Percentiles rank a stretch among this genome's conserved stretches.
These are phyloP conservation scores for Apiotrichum laibachii DNA, from an alignment of 1,284 basidiomycete species.

Conservation along the genomic window DNA sequence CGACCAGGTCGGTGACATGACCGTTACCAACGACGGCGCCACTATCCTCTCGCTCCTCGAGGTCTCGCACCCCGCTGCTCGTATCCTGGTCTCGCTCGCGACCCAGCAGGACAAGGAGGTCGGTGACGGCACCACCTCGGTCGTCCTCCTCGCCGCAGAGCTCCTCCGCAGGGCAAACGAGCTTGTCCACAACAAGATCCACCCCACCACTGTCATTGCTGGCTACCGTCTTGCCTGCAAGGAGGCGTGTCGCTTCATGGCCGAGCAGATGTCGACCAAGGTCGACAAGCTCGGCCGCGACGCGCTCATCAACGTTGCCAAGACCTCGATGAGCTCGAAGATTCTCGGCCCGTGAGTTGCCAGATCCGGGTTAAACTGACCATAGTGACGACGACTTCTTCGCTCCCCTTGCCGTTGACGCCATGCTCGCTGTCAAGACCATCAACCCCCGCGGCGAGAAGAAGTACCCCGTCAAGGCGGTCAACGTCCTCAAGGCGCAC, in stretches of 20 bases:
- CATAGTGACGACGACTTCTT: slow-evolving; percentile 94
- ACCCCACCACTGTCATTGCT: slow-evolving; percentile 98
- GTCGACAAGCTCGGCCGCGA: slow-evolving; percentile 89
- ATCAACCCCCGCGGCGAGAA: slow-evolving; percentile 92
- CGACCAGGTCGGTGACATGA: slow-evolving; percentile 99
- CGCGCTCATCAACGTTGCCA: slow-evolving; percentile 92
- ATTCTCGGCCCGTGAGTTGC: slow-evolving; percentile 85
- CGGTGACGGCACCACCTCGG: slow-evolving; percentile 97
- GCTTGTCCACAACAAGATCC: slow-evolving; percentile 96
- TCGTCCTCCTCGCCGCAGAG: slow-evolving; percentile 96
- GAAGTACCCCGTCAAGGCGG: slow-evolving; percentile 99
- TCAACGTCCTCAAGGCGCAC: slow-evolving; percentile 99
- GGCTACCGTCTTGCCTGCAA: slow-evolving; percentile 93
- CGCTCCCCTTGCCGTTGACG: slow-evolving; percentile 97
- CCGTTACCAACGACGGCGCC: slow-evolving; percentile 98
- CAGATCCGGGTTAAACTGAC: slow-evolving; percentile 4
- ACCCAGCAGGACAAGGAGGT: slow-evolving; percentile 99
- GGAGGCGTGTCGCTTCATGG: slow-evolving; percentile 97
- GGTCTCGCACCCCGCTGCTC: slow-evolving; percentile 86
- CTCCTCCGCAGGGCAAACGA: slow-evolving; percentile 94
- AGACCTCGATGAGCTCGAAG: slow-evolving; percentile 99
- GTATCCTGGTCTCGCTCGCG: slow-evolving; percentile 95
- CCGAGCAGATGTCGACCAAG: slow-evolving; percentile 94
- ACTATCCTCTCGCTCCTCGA: slow-evolving; percentile 91
- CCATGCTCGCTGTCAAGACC: slow-evolving; percentile 96